Base-by-base conservation (phyloP, 192 early-diverging fungal species). In the Phycomyces nitens region DNA sequence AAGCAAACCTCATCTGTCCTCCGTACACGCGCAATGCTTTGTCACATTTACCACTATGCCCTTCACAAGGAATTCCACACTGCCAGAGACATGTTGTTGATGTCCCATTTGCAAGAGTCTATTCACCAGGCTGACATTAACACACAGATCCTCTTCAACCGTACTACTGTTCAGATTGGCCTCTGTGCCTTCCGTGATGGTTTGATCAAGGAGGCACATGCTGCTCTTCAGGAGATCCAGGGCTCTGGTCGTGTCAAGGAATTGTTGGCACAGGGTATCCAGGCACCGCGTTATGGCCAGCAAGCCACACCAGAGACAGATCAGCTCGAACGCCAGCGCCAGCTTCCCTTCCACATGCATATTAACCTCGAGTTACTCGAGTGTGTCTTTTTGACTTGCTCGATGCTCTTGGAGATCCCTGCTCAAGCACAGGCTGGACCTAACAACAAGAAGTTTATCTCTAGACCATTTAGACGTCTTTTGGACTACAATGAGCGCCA, bases 301-400 rank as follows among this genome's bases (percentile, higher is more conserved):
- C 51, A 54, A 1, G 82, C 88, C 66, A 89, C 95, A 20, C 87
- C 91, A 0, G 95, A 95, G 69, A 91, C 95, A 72, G 97, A 98
- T 77, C 84, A 89, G 68, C 81, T 95, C 20, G 94, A 97, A 76
- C 91, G 93, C 70, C 92, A 90, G 80, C 84, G 97, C 62, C 96
- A 97, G 83, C 80, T 99, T 68, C 97, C 97, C 21, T 98, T 98
- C 91, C 97, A 99, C 81, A 95, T 98, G 91, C 95, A 96, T 81
- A 95, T 99, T 77, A 98, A 99, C 82, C 77, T 99, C 55, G 97
- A 99, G 80, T 85, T 98, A 18, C 77, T 99, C 49, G 97, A 99
- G 83, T 97, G 93, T 72, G 90, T 94, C 26, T 98, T 96, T 79
- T 78, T 97, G 76, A 93, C 92, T 11, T 91, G 88, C 72, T 92